Evolutionary conservation across 2,329 filamentous ascomycete species (phyloP), one percentile per base, ranked within the genome.

Genomic region (Colletotrichum australisinense): DNA sequence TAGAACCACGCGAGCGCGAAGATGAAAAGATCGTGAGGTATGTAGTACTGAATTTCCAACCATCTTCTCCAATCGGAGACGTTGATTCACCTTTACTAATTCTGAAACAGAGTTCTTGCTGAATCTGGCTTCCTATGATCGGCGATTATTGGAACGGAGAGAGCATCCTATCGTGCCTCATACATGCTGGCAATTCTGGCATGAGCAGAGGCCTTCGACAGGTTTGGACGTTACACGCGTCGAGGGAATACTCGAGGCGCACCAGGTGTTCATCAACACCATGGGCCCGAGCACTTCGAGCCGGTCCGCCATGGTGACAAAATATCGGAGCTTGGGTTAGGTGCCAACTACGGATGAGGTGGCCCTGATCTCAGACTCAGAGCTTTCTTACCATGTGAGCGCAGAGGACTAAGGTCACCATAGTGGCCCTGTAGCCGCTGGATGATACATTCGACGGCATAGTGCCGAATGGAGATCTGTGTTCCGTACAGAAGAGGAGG

Each of bases 21-120:
- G 97, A 99, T 81, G 97, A 99, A 86, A 98, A 98, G 89, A 98
- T 99, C 88, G 96, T 98, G 81, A 97, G 97, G 95, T 97, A 92
- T 80, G 90, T 88, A 76, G 65, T 78, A 76, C 76, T 79, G 72
- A 77, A 75, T 75, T 74, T 78, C 69, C 77, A 77, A 35, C 75
- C 77, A 65, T 74, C 75, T 60, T 74, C 72, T 38, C 78, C 78
- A 59, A 57, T 35, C 24, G 42, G 26, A 38, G 24, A 63, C 42
- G 71, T 76, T 79, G 77, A 76, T 78, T 75, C 65, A 75, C 69
- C 75, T 57, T 67, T 16, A 58, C 62, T 52, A 24, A 22, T 52
- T 60, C 22, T 62, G 30, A 46, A 77, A 78, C 80, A 91, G 89
- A 83, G 89, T 91, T 72, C 81, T 91, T 78, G 89, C 89, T 77